Percentiles rank a stretch among this genome's conserved stretches.
Conservation (phyloP, 208 protist species). For the Lotmaria passim region DNA sequence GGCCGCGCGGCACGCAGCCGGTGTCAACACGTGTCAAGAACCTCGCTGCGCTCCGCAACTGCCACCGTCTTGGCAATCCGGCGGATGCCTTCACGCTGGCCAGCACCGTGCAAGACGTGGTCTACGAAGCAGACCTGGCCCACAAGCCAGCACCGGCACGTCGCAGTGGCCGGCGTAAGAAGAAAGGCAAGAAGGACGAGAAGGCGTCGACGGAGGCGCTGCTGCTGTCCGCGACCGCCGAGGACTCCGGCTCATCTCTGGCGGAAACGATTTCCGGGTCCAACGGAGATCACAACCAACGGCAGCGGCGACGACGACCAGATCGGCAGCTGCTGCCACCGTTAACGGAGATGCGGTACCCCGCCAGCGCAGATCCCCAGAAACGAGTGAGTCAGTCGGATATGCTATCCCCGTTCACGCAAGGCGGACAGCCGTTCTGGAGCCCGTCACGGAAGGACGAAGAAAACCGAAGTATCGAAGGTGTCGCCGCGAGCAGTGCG, state of each 20-base stretch:
- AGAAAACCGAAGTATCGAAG: not conserved
- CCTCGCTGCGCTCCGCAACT: conserved; percentile 35
- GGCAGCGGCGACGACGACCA: conserved; percentile 22
- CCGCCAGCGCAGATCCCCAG: conserved; percentile 8
- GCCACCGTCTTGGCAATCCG: conserved; percentile 42
- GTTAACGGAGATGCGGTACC: not conserved
- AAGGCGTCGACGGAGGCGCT: conserved; percentile 17
- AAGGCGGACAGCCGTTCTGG: not conserved
- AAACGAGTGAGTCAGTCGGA: too few relatives aligned
- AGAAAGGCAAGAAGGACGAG: not conserved
- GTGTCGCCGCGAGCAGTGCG: not conserved
- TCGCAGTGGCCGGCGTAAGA: not conserved
- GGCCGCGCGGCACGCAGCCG: not conserved
- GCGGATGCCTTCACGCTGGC: conserved; percentile 40
- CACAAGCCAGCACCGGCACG: not conserved
- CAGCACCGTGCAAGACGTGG: conserved; percentile 30
- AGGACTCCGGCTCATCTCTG: not conserved
- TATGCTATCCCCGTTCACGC: not conserved
- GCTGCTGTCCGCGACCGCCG: conserved; percentile 9
- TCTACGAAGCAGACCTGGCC: not conserved
- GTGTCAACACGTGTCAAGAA: not conserved
- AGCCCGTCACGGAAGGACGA: not conserved
- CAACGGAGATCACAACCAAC: not conserved
- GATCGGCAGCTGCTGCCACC: conserved; percentile 39
- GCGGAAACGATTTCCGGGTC: not conserved